These are phyloP conservation scores for Ogataea pignaliae DNA, from an alignment of 805 yeast genomes.

Conservation along the genomic window DNA sequence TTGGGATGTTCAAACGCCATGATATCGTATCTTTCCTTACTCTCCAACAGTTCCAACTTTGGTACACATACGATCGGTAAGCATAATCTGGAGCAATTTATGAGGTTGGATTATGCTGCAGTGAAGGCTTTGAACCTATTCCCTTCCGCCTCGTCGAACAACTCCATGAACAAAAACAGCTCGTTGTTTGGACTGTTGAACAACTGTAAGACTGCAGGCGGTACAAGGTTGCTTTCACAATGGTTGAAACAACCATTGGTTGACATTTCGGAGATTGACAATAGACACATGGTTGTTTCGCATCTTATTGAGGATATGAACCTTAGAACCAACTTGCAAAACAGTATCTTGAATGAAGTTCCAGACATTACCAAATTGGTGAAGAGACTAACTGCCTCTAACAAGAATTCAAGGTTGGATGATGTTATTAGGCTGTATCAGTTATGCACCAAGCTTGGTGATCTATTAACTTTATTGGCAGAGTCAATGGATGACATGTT, in stretches of 20 bases:
- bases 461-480: constrained; percentile 49
- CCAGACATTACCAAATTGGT: constrained; percentile 81
- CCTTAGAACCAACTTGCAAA: constrained; percentile 59
- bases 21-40: constrained; percentile 60
- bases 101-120: constrained; percentile 91
- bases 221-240: constrained; percentile 79
- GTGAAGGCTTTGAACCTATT: constrained; percentile 82
- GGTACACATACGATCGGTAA: constrained; percentile 54
- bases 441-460: constrained; percentile 67
- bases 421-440: constrained; percentile 90
- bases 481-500: constrained; percentile 35
- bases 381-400: constrained; percentile 53
- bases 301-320: constrained; percentile 65
- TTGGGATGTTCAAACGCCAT: constrained; percentile 66
- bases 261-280: constrained; percentile 49
- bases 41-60: constrained; percentile 50
- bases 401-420: constrained; percentile 59
- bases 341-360: constrained; percentile 61
- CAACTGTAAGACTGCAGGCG: constrained; percentile 86
- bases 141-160: constrained; percentile 49
- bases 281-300: constrained; percentile 74
- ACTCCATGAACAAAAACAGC: constrained; percentile 36
- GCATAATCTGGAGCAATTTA: constrained; percentile 72
- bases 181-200: constrained; percentile 82
- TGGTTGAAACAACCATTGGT: constrained; percentile 97